Evolutionary conservation across 2,329 filamentous ascomycete genomes (phyloP).

Genomic region (Trichoderma lentiforme): DNA sequence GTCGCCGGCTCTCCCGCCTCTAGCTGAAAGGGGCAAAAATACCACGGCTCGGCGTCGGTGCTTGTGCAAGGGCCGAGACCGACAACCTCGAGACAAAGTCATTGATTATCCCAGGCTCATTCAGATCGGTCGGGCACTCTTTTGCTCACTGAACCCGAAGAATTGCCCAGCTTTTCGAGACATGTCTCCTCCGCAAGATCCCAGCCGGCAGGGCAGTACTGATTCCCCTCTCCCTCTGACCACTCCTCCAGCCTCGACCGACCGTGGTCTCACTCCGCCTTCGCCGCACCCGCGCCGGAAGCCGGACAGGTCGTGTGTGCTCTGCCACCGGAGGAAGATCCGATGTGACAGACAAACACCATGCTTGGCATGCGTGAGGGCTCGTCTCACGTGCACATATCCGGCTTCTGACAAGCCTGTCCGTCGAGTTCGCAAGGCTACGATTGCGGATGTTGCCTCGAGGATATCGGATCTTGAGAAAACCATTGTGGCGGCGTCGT

Average conservation of each 20-base stretch:
- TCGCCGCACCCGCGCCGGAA: slow-evolving; percentile 16
- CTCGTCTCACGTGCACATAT: slow-evolving; percentile 30
- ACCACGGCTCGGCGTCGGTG: neutral
- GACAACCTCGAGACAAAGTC: neutral
- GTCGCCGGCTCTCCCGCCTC: neutral
- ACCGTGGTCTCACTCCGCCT: slow-evolving; percentile 11
- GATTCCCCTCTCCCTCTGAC: neutral
- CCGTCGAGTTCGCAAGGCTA: slow-evolving; percentile 30
- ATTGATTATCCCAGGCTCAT: slow-evolving; percentile 6
- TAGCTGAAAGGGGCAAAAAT: slow-evolving; percentile 8
- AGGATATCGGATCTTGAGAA: slow-evolving; percentile 36
- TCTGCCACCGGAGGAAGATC: slow-evolving; percentile 55
- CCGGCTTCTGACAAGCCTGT: slow-evolving; percentile 26
- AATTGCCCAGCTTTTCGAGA: neutral
- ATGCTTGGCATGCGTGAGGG: slow-evolving; percentile 64
- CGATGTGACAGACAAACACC: slow-evolving; percentile 70
- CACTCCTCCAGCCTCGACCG: neutral
- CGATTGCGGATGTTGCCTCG: slow-evolving; percentile 34
- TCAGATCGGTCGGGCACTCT: slow-evolving; percentile 1
- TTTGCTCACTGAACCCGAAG: slow-evolving; percentile 13
- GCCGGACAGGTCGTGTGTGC: slow-evolving; percentile 36
- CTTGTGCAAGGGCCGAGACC: slow-evolving; percentile 3
- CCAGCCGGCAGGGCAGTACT: neutral
- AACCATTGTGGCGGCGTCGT: slow-evolving; percentile 24
- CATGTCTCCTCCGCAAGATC: slow-evolving; percentile 11